A percentile compares a stretch with the other conserved stretches of the same genome.
Evolutionary conservation across 2,329 filamentous ascomycete genomes (phyloP).

Genomic region (Cercospora brassicicola): DNA sequence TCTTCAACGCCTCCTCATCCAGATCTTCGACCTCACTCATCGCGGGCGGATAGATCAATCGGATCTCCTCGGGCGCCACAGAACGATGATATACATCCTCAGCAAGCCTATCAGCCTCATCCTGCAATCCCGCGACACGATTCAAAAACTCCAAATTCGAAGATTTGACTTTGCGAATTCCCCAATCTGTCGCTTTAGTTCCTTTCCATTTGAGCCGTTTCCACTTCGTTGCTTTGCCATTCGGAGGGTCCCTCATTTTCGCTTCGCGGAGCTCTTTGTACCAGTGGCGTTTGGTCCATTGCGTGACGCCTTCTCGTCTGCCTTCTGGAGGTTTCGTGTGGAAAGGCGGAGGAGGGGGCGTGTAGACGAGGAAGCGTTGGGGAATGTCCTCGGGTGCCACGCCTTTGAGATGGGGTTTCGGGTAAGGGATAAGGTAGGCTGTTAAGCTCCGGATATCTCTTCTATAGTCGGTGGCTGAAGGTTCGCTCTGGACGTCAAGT

Average conservation of each 20-base stretch:
- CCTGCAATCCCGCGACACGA: conserved; percentile 36
- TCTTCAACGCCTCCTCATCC: conserved; percentile 30
- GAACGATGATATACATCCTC: conserved; percentile 41
- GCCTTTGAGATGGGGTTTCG: conserved; percentile 41
- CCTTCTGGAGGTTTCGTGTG: conserved; percentile 44
- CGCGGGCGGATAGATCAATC: conserved; percentile 43
- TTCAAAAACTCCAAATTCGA: conserved; percentile 49
- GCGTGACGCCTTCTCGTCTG: conserved; percentile 44
- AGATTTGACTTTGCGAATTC: conserved; percentile 44
- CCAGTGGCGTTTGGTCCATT: conserved; percentile 50
- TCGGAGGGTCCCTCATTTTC: conserved; percentile 39
- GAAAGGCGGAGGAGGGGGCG: conserved; percentile 46
- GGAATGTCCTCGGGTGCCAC: conserved; percentile 38
- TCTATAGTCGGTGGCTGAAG: conserved; percentile 43
- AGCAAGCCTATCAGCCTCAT: conserved; percentile 30
- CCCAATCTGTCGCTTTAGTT: conserved; percentile 45
- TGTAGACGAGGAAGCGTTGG: conserved; percentile 48
- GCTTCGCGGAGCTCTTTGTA: conserved; percentile 48
- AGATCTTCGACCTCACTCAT: conserved; percentile 27
- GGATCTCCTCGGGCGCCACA: conserved; percentile 44
- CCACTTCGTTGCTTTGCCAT: conserved; percentile 43
- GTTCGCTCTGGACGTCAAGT: background rate
- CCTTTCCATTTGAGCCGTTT: conserved; percentile 47
- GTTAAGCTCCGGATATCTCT: conserved; percentile 46
- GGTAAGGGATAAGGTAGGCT: conserved; percentile 49